Conservation (phyloP, 495 filamentous ascomycete genomes). For the Aspergillus campestris region DNA sequence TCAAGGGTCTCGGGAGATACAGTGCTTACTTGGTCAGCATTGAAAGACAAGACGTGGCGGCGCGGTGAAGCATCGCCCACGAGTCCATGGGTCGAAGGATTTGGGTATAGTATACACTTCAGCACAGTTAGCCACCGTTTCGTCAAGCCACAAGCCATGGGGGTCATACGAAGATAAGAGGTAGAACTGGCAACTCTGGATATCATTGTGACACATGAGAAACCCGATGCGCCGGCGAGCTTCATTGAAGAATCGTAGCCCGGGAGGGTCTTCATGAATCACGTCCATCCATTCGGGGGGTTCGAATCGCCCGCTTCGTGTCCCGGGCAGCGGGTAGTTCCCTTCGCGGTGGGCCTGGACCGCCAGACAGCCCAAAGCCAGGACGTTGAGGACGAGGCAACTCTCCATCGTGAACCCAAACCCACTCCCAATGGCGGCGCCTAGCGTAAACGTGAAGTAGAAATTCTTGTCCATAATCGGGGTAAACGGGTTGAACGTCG, state of each 20-base stretch:
- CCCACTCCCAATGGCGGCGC: conserved; percentile 33
- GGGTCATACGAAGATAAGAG: conserved; percentile 34
- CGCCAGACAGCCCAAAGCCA: conserved; percentile 37
- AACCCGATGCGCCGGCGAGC: conserved; percentile 40
- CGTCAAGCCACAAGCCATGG: neutral
- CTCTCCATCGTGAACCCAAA: conserved; percentile 40
- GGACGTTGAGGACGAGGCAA: conserved; percentile 36
- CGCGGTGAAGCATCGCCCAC: conserved; percentile 42
- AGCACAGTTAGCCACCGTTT: conserved; percentile 3
- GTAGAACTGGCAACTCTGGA: conserved; percentile 42
- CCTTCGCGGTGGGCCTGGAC: conserved; percentile 37
- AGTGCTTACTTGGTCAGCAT: conserved; percentile 38
- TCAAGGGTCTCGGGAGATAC: neutral
- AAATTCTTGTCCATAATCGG: conserved; percentile 42
- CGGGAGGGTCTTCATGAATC: conserved; percentile 32
- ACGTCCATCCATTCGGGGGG: conserved; percentile 37
- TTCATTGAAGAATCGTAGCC: conserved; percentile 39
- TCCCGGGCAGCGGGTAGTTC: conserved; percentile 35
- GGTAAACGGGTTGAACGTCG: conserved; percentile 37
- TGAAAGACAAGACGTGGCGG: conserved; percentile 36
- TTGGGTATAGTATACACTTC: conserved; percentile 34
- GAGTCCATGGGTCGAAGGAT: conserved; percentile 40
- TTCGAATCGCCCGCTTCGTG: conserved; percentile 28
- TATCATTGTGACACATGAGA: conserved; percentile 39
- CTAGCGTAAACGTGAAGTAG: conserved; percentile 38